These are phyloP conservation scores for Rauvolfia tetraphylla DNA, from an alignment of 257 asterid genomes.

Conservation along the genomic window DNA sequence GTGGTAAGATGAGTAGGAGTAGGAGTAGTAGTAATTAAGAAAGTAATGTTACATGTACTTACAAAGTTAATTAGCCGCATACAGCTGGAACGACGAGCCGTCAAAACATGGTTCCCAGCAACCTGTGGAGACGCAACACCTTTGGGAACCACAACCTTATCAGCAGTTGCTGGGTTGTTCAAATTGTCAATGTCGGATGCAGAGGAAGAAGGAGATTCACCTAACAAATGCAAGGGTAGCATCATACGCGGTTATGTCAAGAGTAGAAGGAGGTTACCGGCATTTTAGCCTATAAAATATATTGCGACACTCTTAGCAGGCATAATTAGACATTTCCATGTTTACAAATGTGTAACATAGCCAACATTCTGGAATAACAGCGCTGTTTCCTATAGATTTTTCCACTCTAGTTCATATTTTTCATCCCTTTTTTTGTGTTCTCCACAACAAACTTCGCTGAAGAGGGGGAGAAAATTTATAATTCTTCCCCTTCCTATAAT, in stretches of 20 bases:
- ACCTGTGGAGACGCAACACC: conserved; percentile 56
- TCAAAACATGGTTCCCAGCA: conserved; percentile 35
- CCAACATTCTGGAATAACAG: not conserved
- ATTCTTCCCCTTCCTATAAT: not conserved
- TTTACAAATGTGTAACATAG: not conserved
- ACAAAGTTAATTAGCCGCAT: conserved; percentile 38
- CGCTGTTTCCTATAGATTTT: not conserved
- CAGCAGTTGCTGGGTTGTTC: conserved; percentile 64
- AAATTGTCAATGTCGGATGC: conserved; percentile 97
- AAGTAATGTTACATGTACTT: conserved; percentile 22
- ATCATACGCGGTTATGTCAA: conserved; percentile 6
- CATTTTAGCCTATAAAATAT: not conserved
- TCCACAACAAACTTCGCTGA: not conserved
- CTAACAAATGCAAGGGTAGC: conserved; percentile 31
- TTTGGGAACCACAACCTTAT: conserved; percentile 63
- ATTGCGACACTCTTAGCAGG: not conserved
- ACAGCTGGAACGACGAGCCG: conserved; percentile 38
- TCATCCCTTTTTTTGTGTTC: not conserved
- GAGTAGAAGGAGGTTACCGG: not conserved
- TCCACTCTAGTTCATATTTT: not conserved
- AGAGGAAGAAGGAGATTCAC: conserved; percentile 98
- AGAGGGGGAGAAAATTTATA: not conserved
- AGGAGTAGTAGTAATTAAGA: no score
- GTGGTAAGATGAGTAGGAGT: no score
- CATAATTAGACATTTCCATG: not conserved